Conservation (phyloP, 768 basidiomycete species). For the Tylopilus sp. region DNA sequence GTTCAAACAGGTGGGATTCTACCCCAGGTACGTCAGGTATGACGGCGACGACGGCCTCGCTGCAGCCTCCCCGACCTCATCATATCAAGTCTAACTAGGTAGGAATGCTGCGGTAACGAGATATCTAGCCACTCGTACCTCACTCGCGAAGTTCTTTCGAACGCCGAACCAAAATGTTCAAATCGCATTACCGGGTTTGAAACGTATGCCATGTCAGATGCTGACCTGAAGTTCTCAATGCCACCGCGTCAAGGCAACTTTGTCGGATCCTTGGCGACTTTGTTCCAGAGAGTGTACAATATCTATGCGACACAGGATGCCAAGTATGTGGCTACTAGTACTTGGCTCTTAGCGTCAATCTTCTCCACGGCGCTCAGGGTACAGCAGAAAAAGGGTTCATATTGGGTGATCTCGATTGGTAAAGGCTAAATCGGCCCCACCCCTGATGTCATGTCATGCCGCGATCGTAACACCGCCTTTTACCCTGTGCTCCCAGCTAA, state of each 20-base stretch:
- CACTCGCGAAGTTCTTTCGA: background rate
- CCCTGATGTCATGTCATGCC: slow-evolving; percentile 14
- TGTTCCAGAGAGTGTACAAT: background rate
- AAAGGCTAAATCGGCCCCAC: slow-evolving; percentile 23
- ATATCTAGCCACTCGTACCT: background rate
- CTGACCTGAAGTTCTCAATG: background rate
- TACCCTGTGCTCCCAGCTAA: background rate
- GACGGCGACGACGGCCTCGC: background rate
- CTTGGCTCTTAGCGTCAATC: slow-evolving; percentile 4
- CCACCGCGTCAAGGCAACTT: background rate
- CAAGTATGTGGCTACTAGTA: background rate
- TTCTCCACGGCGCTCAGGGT: background rate
- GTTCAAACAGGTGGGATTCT: background rate
- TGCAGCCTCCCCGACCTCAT: background rate
- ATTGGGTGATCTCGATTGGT: slow-evolving; percentile 9
- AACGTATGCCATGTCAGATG: slow-evolving; percentile 6
- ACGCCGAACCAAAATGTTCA: background rate
- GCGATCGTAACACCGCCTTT: slow-evolving; percentile 16
- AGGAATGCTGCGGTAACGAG: background rate
- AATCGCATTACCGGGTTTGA: no score
- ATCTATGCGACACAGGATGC: slow-evolving; percentile 21
- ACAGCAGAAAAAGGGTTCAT: slow-evolving; percentile 9
- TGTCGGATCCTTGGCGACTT: background rate
- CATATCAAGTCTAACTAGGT: background rate
- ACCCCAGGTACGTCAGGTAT: background rate